phyloP scores from a whole-genome alignment of 2,329 filamentous ascomycete genomes.

The Fusarium bactridioides region DNA sequence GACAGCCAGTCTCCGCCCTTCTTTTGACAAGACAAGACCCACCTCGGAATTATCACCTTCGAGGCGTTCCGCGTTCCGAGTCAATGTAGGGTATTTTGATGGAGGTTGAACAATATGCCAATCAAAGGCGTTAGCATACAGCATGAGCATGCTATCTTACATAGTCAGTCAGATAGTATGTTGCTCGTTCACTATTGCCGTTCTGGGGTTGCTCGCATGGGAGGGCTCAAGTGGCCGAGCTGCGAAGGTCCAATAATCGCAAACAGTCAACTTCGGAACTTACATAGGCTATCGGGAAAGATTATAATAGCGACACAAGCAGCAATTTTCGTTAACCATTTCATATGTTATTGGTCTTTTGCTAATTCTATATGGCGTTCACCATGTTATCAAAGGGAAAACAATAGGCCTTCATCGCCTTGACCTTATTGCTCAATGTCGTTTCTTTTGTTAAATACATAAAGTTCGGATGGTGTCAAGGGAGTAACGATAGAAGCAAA shows the following conservation, averaged over 20 bases:
- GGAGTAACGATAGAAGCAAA: not conserved
- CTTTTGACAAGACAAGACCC: not conserved
- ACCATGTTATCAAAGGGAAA: accelerated
- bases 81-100: not conserved
- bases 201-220: not conserved
- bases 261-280: accelerated
- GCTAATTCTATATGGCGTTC: not conserved
- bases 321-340: accelerated
- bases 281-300: accelerated
- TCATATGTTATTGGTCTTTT: accelerated
- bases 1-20: not conserved
- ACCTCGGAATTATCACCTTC: not conserved
- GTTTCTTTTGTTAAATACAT: not conserved
- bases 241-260: not conserved
- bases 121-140: not conserved
- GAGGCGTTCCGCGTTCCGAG: not conserved
- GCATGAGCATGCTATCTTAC: not conserved
- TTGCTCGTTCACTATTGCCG: not conserved
- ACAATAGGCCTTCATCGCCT: not conserved
- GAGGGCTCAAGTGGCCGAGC: accelerated
- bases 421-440: not conserved
- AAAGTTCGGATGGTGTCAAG: too few species aligned
- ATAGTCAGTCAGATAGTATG: not conserved
- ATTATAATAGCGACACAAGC: accelerated
- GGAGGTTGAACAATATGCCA: not conserved